These are phyloP conservation scores for Solanum tarapatanum DNA, from an alignment of 257 asterid genomes.

Conservation along the genomic window DNA sequence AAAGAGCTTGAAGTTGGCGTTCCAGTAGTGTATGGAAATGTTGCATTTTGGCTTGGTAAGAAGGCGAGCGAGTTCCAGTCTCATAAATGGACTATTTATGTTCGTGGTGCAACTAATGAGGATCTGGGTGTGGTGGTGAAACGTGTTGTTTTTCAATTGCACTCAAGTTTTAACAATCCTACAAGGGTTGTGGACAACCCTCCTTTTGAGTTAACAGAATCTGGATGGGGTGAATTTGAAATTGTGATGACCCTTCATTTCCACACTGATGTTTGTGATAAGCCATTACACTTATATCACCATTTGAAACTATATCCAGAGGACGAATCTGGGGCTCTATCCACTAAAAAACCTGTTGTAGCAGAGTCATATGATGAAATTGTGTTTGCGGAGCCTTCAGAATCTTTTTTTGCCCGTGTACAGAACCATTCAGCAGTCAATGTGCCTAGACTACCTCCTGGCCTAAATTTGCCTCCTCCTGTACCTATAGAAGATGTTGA, in stretches of 20 bases:
- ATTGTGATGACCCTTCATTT: slow-evolving; percentile 82
- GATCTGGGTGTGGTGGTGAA: slow-evolving; percentile 75
- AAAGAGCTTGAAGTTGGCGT: slow-evolving; percentile 48
- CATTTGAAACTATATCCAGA: slow-evolving; percentile 82
- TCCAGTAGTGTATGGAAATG: slow-evolving; percentile 84
- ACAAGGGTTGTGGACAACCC: slow-evolving; percentile 65
- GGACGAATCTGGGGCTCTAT: slow-evolving; percentile 63
- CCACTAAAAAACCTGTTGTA: slow-evolving; percentile 75
- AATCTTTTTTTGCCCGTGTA: slow-evolving; percentile 58
- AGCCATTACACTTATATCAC: slow-evolving; percentile 85
- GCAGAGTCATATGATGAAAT: slow-evolving; percentile 83
- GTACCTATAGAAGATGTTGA: slow-evolving; percentile 55
- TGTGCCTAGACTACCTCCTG: slow-evolving; percentile 62
- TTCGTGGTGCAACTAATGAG: slow-evolving; percentile 84
- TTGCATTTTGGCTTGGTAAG: slow-evolving; percentile 99
- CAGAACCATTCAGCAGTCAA: slow-evolving; percentile 70
- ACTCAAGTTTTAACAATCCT: slow-evolving; percentile 89
- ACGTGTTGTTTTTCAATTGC: slow-evolving; percentile 83
- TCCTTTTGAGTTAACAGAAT: slow-evolving; percentile 84
- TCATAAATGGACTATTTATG: slow-evolving; percentile 87
- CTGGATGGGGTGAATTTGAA: slow-evolving; percentile 99
- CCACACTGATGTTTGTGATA: slow-evolving; percentile 61
- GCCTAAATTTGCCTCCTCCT: slow-evolving; percentile 16
- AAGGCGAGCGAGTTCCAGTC: slow-evolving; percentile 92
- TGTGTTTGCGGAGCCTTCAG: slow-evolving; percentile 77